Evolutionary conservation across 805 yeast genomes (phyloP), one percentile per base, ranked within the genome.

Genomic region (Kazachstania africana): DNA sequence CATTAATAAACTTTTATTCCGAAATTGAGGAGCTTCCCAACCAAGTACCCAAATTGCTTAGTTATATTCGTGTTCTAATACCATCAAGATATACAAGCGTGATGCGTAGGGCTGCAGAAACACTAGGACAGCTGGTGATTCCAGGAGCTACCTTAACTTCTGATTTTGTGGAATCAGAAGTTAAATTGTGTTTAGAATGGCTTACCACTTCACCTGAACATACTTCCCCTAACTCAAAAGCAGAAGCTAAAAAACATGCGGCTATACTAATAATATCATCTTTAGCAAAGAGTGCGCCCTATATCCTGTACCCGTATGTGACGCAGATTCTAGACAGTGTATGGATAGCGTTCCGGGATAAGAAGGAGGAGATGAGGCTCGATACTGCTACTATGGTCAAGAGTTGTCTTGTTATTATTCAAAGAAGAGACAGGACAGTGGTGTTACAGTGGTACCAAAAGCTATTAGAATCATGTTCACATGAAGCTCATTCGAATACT

Each of bases 101-200:
- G 19, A 80, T 85, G 82, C 72, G 72, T 37, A 68, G 75, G 19
- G 94, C 95, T 3, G 82, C 94, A 1, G 66, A 67, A 32, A 81
- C 94, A 0, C 64, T 87, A 41, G 96, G 95, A 6, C 77, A 77
- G 46, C 62, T 85, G 42, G 88, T 95, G 1, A 70, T 74, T 6
- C 87, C 93, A 0, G 93, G 93, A 15, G 85, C 91, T 1, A 72
- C 88, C 1, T 59, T 83, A 32, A 81, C 94, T 0, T 85, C 88
- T 1, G 95, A 84, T 33, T 78, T 87, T 50, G 95, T 87, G 22
- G 95, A 85, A 37, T 79, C 71, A 44, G 94, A 87, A 53, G 84
- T 88, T 8, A 80, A 79, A 46, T 66, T 79, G 33, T 81, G 94
- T 24, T 64, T 85, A 30, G 95, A 87, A 53, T 78, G 95, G 87